These are phyloP conservation scores for Saururus chinensis DNA, from an alignment of 164 flowering plant genomes.

Conservation along the genomic window DNA sequence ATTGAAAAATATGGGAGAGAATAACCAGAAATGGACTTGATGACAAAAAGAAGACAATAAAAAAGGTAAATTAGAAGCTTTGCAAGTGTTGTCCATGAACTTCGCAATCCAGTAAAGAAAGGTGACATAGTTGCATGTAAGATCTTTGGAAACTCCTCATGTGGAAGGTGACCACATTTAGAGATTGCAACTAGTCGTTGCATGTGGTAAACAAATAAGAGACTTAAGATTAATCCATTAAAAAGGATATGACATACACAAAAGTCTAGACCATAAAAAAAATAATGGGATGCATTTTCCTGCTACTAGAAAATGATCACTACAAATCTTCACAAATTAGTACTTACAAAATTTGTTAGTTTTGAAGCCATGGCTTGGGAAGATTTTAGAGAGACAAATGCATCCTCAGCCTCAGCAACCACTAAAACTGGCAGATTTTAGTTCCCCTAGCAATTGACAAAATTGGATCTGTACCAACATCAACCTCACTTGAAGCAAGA, in stretches of 20 bases:
- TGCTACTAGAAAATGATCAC: neutral
- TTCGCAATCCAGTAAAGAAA: constrained; percentile 47
- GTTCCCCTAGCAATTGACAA: constrained; percentile 16
- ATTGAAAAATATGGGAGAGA: constrained; percentile 26
- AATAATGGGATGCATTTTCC: no score
- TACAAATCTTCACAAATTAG: no score
- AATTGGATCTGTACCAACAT: constrained; percentile 17
- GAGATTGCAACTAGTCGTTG: constrained; percentile 92
- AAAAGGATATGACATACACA: neutral
- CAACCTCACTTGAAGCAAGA: constrained; percentile 47
- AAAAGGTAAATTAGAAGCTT: no score
- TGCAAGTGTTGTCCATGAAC: no score
- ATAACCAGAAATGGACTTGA: constrained; percentile 6
- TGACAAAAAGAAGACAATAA: no score
- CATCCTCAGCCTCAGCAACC: constrained; percentile 86
- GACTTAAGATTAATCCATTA: no score
- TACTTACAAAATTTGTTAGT: constrained; percentile 87
- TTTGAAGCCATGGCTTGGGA: constrained; percentile 76
- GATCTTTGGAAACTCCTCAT: constrained; percentile 94
- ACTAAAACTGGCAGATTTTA: constrained; percentile 68
- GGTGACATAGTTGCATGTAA: constrained; percentile 77
- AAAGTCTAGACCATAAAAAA: no score
- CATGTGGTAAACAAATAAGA: constrained; percentile 3
- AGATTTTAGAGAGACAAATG: constrained; percentile 62
- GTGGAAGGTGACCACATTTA: constrained; percentile 97